Evolutionary conservation across 352 stramenopile species (phyloP).

Genomic region (Phytopythium sindhum): DNA sequence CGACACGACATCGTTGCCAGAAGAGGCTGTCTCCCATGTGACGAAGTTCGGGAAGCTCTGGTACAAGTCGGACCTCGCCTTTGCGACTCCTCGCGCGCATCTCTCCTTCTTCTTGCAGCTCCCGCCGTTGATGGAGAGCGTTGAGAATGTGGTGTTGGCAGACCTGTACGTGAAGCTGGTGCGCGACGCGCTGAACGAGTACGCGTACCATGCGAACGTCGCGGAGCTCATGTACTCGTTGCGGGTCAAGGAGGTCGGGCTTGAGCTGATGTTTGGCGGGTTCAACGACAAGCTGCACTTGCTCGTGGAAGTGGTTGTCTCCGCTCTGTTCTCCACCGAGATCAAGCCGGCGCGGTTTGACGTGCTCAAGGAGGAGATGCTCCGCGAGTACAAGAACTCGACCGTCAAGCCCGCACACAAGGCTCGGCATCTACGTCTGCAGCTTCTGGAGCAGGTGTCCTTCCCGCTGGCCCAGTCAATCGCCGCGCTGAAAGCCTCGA

Average conservation of each 20-base stretch:
- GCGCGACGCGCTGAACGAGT: constrained; percentile 64
- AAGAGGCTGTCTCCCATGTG: constrained; percentile 28
- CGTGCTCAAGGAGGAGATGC: constrained; percentile 63
- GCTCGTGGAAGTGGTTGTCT: constrained; percentile 59
- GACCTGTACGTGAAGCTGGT: constrained; percentile 67
- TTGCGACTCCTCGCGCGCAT: constrained; percentile 56
- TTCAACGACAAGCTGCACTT: constrained; percentile 76
- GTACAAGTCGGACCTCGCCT: constrained; percentile 61
- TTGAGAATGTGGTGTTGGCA: constrained; percentile 35
- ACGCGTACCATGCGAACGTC: constrained; percentile 72
- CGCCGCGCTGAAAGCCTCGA: constrained; percentile 37
- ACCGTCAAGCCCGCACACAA: constrained; percentile 56
- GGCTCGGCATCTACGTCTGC: constrained; percentile 59
- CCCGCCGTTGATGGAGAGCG: constrained; percentile 37
- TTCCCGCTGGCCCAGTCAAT: constrained; percentile 50
- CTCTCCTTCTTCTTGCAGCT: constrained; percentile 52
- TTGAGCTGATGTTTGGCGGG: constrained; percentile 70
- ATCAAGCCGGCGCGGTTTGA: constrained; percentile 54
- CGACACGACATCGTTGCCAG: constrained; percentile 13
- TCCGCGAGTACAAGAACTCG: constrained; percentile 66
- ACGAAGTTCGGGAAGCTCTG: constrained; percentile 52
- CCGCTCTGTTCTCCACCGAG: constrained; percentile 44
- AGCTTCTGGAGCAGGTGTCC: constrained; percentile 48
- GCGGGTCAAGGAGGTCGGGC: constrained; percentile 50
- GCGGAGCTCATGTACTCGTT: constrained; percentile 72